phyloP scores from a whole-genome alignment of 345 rosid genomes.

The Populus euphratica region DNA sequence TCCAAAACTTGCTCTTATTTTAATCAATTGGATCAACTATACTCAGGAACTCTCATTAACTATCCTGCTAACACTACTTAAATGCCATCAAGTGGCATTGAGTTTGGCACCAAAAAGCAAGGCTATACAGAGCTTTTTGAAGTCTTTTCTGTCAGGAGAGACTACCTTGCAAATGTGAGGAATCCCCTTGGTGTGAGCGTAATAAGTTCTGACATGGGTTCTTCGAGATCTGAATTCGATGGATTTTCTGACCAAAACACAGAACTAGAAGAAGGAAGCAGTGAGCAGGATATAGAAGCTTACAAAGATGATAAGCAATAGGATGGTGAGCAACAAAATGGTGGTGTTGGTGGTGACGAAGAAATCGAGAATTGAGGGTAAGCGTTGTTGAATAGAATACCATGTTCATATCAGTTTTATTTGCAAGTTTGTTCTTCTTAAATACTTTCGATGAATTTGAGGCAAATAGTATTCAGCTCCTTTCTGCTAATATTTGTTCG shows the following conservation, averaged over 20 bases:
- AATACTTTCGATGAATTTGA: neutral
- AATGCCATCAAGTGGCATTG: neutral
- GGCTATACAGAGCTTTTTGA: slow-evolving; percentile 30
- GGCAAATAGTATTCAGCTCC: neutral
- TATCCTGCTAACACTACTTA: slow-evolving; percentile 1
- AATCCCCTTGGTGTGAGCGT: slow-evolving; percentile 6
- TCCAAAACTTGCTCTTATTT: slow-evolving; percentile 43
- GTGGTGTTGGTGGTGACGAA: slow-evolving; percentile 5
- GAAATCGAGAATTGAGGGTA: neutral
- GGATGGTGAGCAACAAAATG: neutral
- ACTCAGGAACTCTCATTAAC: slow-evolving; percentile 21
- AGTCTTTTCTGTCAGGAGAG: slow-evolving; percentile 16
- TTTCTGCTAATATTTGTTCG: too few species aligned
- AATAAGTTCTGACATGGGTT: slow-evolving; percentile 14
- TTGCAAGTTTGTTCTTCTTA: neutral
- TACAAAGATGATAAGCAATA: slow-evolving; percentile 3
- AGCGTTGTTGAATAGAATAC: neutral
- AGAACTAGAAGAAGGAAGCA: slow-evolving; percentile 8
- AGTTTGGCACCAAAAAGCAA: slow-evolving; percentile 15
- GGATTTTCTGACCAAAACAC: slow-evolving; percentile 3
- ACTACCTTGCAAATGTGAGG: slow-evolving; percentile 3
- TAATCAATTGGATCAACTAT: slow-evolving; percentile 38
- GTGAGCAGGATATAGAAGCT: slow-evolving; percentile 10
- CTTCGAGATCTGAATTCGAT: slow-evolving; percentile 15
- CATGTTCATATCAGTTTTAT: neutral